These are phyloP conservation scores for Pestalotiopsis sp. DNA, from an alignment of 2,329 filamentous ascomycete species.

Conservation along the genomic window DNA sequence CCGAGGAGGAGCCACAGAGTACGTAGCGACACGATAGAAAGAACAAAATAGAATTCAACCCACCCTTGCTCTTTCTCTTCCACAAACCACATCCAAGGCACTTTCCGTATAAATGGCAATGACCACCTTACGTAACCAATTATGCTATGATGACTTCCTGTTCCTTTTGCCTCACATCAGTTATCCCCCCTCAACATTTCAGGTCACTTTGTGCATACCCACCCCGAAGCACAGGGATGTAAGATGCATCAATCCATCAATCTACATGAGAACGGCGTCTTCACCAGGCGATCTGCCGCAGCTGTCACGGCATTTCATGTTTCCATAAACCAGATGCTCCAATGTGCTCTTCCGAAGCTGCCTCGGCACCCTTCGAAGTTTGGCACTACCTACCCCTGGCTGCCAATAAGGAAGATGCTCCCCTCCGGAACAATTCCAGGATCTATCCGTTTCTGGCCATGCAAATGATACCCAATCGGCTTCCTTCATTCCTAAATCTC, in stretches of 20 bases:
- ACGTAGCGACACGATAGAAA: too few species aligned
- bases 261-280: not conserved
- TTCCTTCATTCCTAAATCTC: not conserved
- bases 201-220: not conserved
- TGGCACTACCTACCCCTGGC: not conserved
- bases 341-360: not conserved
- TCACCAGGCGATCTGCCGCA: not conserved
- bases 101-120: too few species aligned
- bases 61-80: too few species aligned
- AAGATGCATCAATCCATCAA: not conserved
- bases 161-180: too few species aligned
- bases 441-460: not conserved
- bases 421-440: not conserved
- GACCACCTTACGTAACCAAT: too few species aligned
- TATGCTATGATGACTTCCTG: too few species aligned
- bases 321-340: constrained; percentile 16
- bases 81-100: too few species aligned
- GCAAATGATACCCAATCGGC: constrained; percentile 3
- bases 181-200: too few species aligned
- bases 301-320: not conserved
- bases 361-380: not conserved
- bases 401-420: not conserved
- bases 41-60: too few species aligned
- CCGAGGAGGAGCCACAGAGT: too few species aligned
- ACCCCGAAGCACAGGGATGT: not conserved